These are phyloP conservation scores for Neofusicoccum ribis DNA, from an alignment of 2,329 filamentous ascomycete genomes.

Conservation along the genomic window DNA sequence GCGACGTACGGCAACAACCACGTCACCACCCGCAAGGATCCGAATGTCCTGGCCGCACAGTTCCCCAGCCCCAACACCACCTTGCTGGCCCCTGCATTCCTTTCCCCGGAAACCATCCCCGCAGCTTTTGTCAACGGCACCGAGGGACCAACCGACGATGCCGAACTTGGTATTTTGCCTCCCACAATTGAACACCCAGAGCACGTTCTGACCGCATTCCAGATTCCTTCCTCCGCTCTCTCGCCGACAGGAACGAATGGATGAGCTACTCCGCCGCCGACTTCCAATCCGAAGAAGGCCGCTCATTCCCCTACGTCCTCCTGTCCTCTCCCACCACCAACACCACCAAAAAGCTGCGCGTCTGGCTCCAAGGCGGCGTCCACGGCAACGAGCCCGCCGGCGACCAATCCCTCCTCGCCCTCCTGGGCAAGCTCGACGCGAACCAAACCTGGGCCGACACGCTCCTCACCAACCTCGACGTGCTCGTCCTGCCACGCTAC, in stretches of 20 bases:
- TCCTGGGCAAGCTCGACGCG: constrained; percentile 37
- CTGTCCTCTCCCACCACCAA: constrained; percentile 26
- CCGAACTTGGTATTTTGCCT: constrained; percentile 24
- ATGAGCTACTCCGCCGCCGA: constrained; percentile 30
- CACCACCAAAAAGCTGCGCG: constrained; percentile 30
- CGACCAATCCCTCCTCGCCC: constrained; percentile 36
- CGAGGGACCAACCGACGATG: constrained; percentile 34
- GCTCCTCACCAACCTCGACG: constrained; percentile 36
- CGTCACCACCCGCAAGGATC: constrained; percentile 29
- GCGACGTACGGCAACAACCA: constrained; percentile 34
- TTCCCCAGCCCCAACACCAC: constrained; percentile 35
- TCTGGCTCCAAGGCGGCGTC: constrained; percentile 40
- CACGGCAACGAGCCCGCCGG: constrained; percentile 42
- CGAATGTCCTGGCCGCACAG: constrained; percentile 33
- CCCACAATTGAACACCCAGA: not conserved
- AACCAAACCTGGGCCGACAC: constrained; percentile 33
- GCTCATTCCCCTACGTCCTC: constrained; percentile 33
- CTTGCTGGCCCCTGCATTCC: constrained; percentile 34
- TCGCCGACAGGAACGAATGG: constrained; percentile 37
- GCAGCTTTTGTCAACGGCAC: constrained; percentile 33
- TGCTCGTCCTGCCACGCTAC: constrained; percentile 37
- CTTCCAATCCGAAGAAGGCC: constrained; percentile 37
- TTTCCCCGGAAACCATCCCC: constrained; percentile 29
- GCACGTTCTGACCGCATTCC: not conserved
- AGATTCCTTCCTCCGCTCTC: constrained; percentile 30